Conservation (phyloP, 495 filamentous ascomycete genomes). For the Aspergillus asperescens region DNA sequence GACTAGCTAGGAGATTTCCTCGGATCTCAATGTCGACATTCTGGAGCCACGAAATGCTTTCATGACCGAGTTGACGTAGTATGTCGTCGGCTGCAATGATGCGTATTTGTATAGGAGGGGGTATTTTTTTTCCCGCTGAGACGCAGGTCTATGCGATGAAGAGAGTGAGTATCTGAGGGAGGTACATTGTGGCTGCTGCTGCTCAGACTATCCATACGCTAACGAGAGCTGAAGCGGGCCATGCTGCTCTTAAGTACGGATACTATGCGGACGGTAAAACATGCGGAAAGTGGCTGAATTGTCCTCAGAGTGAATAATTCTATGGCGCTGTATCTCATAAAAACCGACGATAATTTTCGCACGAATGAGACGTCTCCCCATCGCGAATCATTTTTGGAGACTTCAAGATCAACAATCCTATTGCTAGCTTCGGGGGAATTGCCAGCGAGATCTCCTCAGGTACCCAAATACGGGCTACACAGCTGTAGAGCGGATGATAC, state of each 20-base stretch:
- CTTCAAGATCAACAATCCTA: too few relatives aligned
- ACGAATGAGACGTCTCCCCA: background rate
- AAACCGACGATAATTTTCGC: background rate
- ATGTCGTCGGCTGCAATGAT: conserved; percentile 33
- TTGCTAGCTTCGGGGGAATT: too few relatives aligned
- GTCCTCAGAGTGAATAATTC: background rate
- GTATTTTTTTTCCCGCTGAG: background rate
- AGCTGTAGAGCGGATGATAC: too few relatives aligned
- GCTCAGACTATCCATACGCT: background rate
- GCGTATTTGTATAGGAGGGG: too few relatives aligned
- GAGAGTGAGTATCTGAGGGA: background rate
- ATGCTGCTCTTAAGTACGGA: background rate
- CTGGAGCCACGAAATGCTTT: conserved; percentile 37
- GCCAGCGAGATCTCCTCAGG: too few relatives aligned
- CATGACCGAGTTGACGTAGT: conserved; percentile 38
- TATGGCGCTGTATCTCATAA: background rate
- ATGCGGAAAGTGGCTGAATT: background rate
- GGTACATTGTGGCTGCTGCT: background rate
- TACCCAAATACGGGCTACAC: too few relatives aligned
- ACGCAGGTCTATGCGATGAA: background rate
- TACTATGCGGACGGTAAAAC: too few relatives aligned
- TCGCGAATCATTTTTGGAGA: too few relatives aligned
- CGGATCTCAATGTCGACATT: conserved; percentile 40
- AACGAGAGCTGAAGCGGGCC: background rate
- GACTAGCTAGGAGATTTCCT: conserved; percentile 27